These are phyloP conservation scores for Chrysopogon serrulatus DNA, from an alignment of 176 grass and related monocot genomes.

Conservation along the genomic window DNA sequence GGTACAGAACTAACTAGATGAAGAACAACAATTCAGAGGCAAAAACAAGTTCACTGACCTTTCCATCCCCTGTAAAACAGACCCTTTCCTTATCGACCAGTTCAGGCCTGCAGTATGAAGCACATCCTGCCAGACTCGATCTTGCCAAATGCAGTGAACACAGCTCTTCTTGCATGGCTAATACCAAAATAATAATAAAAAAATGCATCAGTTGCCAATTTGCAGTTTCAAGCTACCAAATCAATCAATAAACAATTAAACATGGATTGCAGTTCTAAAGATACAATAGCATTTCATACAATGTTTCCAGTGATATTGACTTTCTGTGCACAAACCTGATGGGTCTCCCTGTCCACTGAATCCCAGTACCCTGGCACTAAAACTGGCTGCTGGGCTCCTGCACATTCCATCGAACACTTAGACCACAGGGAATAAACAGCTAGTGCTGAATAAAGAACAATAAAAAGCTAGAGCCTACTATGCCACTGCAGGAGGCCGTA, in stretches of 20 bases:
- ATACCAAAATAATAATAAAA: too few species aligned
- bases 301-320: not conserved
- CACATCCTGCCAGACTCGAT: too few species aligned
- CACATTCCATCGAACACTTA: constrained; percentile 28
- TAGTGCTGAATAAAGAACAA: too few species aligned
- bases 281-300: constrained; percentile 7
- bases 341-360: not conserved
- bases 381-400: constrained; percentile 16
- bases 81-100: too few species aligned
- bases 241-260: too few species aligned
- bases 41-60: not conserved
- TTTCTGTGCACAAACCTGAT: constrained; percentile 22
- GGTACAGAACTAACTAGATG: too few species aligned
- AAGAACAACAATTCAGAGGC: not conserved
- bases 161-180: too few species aligned
- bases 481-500: too few species aligned
- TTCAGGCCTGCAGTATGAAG: not conserved
- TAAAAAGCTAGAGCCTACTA: too few species aligned
- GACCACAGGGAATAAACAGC: too few species aligned
- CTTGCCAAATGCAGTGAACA: too few species aligned
- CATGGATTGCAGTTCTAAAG: not conserved
- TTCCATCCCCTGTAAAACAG: too few species aligned
- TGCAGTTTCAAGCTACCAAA: not conserved
- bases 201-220: not conserved
- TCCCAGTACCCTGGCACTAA: not conserved